Conservation (phyloP, 176 grass and related monocot genomes). For the Bonia amplexicaulis region DNA sequence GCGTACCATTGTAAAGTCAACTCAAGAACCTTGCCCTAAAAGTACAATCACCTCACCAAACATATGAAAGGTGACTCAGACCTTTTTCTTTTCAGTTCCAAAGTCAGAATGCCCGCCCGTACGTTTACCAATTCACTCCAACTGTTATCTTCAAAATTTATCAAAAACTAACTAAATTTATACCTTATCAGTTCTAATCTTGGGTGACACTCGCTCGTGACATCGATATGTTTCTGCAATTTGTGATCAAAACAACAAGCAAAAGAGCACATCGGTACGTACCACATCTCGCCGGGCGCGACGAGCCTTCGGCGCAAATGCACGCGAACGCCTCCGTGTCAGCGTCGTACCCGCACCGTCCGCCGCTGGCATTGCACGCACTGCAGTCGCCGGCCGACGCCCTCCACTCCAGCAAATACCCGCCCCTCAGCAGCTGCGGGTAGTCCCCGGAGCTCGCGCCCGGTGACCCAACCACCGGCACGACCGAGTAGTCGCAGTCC, state of each 20-base stretch:
- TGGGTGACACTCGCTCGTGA: neutral
- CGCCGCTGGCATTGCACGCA: slow-evolving; percentile 44
- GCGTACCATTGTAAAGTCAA: neutral
- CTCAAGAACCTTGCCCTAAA: neutral
- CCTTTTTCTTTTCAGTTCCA: neutral
- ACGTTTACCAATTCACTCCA: neutral
- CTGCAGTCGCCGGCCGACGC: slow-evolving; percentile 28
- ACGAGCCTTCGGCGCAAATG: slow-evolving; percentile 41
- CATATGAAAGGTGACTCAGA: neutral
- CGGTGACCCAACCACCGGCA: slow-evolving; percentile 35
- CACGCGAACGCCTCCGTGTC: slow-evolving; percentile 30
- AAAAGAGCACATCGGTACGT: neutral
- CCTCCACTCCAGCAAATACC: slow-evolving; percentile 46
- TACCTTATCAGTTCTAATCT: neutral
- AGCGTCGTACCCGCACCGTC: slow-evolving; percentile 41
- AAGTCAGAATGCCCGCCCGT: neutral
- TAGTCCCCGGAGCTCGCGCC: slow-evolving; percentile 9
- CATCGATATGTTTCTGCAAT: too few relatives aligned
- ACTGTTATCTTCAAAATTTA: neutral
- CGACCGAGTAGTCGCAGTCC: neutral
- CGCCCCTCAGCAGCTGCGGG: slow-evolving; percentile 16
- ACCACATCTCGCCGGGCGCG: slow-evolving; percentile 26
- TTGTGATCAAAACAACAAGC: neutral
- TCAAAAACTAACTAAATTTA: too few relatives aligned
- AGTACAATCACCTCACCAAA: neutral